Evolutionary conservation across 1,284 basidiomycete genomes (phyloP), one percentile per base, ranked within the genome.

Genomic region (Bjerkandera adusta): DNA sequence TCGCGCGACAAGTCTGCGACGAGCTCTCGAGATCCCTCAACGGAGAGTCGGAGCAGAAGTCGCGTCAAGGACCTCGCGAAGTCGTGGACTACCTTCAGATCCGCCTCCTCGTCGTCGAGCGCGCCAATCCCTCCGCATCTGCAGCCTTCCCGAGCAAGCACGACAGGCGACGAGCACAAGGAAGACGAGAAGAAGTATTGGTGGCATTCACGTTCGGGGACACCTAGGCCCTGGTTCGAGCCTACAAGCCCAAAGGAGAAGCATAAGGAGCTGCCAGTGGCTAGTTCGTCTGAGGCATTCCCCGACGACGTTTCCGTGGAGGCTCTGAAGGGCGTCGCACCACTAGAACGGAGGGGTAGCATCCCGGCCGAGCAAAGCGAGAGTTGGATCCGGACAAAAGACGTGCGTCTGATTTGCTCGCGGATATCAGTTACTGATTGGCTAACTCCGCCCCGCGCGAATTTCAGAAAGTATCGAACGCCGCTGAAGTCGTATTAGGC

Each of bases 331-430:
- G n/a, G n/a, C n/a, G n/a, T n/a, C n/a, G n/a, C n/a, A n/a, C n/a
- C n/a, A n/a, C n/a, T n/a, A n/a, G n/a, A n/a, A n/a, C 29, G 58
- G 43, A 60, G 62, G 42, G 54, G 57, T 41, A 68, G 67, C 1
- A 60, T 78, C 3, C 75, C 79, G 2, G 55, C 64, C 20, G 77
- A 79, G 52, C 78, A 82, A 52, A 68, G 65, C 5, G 70, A 77
- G 47, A 73, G 73, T 2, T 76, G 73, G 62, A 50, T 67, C 21
- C 66, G 67, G 36, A 80, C 80, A 0, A 67, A 58, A 55, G 42
- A 72, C 60, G 79, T 80, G 46, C 53, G 74, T 43, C 41, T 42
- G 21, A 12, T 22, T 42, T 35, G 33, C 38, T n/a, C 20, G 25
- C 39, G 4, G 27, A 5, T 30, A 25, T 10, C n/a, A n/a, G 33